These are phyloP conservation scores for Escallonia herrerae DNA, from an alignment of 129 eudicot species.

Conservation along the genomic window DNA sequence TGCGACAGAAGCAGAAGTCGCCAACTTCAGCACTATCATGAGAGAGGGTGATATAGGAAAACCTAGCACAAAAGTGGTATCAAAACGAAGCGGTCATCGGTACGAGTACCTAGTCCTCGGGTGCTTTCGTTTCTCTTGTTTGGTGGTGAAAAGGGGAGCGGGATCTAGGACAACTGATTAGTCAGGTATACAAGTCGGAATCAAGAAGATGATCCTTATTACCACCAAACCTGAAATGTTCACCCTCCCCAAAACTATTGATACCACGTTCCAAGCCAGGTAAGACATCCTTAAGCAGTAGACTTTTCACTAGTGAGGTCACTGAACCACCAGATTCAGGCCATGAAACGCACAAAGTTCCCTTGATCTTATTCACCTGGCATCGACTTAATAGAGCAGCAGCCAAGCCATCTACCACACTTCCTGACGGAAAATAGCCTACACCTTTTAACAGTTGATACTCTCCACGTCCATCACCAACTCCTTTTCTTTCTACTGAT, in stretches of 20 bases:
- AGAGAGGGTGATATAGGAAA: too few species aligned
- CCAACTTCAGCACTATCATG: too few species aligned
- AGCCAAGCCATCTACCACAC: conserved; percentile 80
- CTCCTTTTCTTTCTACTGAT: conserved; percentile 31
- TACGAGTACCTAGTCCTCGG: too few species aligned
- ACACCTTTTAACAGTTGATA: conserved; percentile 46
- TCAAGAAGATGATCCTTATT: conserved; percentile 46
- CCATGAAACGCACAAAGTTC: conserved; percentile 72
- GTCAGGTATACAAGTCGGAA: conserved; percentile 69
- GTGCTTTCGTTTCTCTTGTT: too few species aligned
- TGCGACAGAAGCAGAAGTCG: too few species aligned
- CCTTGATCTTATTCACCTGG: conserved; percentile 65
- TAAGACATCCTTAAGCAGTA: conserved; percentile 53
- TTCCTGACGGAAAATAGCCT: conserved; percentile 79
- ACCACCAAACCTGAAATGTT: conserved; percentile 39
- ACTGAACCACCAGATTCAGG: conserved; percentile 70
- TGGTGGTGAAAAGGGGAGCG: too few species aligned
- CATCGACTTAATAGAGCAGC: conserved; percentile 85
- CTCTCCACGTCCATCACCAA: conserved; percentile 15
- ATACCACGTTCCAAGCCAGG: conserved; percentile 32
- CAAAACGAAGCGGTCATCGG: too few species aligned
- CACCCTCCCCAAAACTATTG: conserved; percentile 36
- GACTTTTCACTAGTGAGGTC: conserved; percentile 37
- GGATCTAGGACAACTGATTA: too few species aligned
- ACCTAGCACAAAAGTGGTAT: too few species aligned